Evolutionary conservation across 768 basidiomycete genomes (phyloP).

Genomic region (Suillus cothurnatus): DNA sequence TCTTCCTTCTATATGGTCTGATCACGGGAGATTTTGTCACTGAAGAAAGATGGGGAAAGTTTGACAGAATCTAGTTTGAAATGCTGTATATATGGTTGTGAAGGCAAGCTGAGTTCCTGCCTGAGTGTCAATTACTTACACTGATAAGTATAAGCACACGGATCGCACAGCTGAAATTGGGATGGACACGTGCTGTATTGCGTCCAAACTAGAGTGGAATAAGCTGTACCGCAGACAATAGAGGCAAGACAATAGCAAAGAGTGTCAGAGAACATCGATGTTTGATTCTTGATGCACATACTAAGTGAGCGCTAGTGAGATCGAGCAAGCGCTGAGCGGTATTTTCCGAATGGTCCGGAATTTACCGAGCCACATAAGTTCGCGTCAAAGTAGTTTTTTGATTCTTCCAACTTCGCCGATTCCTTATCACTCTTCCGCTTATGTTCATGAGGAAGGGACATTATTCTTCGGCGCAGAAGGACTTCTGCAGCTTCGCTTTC

Average conservation of each 20-base stretch:
- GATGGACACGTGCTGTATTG: neutral
- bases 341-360: conserved; percentile 10
- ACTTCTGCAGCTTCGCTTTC: conserved; percentile 60
- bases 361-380: conserved; percentile 19
- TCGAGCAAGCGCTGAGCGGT: neutral
- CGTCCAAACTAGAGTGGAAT: neutral
- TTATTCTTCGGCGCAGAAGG: conserved; percentile 48
- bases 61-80: neutral
- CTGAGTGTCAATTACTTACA: neutral
- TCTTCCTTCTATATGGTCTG: neutral
- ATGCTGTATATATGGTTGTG: neutral
- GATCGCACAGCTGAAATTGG: neutral
- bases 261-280: neutral
- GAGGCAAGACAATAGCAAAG: neutral
- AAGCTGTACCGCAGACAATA: neutral
- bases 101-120: neutral
- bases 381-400: neutral
- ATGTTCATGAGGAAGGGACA: conserved; percentile 22
- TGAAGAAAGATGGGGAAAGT: neutral
- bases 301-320: too few relatives aligned
- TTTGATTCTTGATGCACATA: too few relatives aligned
- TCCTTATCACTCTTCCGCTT: conserved; percentile 34
- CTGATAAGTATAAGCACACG: neutral
- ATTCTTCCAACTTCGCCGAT: conserved; percentile 19
- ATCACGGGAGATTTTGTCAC: neutral